phyloP scores from a whole-genome alignment of 306 rosid species.

The Cercis canadensis region DNA sequence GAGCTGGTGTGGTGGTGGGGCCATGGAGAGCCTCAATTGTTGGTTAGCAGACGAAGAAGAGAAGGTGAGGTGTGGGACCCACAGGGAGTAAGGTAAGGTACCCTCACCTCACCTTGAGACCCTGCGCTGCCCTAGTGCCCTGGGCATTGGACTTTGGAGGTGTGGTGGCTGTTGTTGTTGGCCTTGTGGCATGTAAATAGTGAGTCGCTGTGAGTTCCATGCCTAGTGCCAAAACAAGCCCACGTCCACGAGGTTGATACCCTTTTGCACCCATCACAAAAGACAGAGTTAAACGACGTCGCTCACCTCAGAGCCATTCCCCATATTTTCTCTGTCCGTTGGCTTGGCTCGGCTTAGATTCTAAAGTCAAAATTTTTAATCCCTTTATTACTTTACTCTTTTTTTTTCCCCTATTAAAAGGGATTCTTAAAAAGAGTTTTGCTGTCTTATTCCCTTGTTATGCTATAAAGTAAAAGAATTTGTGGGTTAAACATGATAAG shows the following conservation, averaged over 20 bases:
- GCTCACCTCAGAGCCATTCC: neutral
- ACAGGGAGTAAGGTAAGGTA: neutral
- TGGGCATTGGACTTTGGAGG: no score
- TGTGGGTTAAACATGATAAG: constrained; percentile 2
- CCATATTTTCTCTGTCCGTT: neutral
- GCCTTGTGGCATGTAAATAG: no score
- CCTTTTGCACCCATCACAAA: no score
- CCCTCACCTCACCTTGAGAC: no score
- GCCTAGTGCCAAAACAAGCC: no score
- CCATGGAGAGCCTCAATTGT: constrained; percentile 44
- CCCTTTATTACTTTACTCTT: neutral
- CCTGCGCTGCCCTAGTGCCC: no score
- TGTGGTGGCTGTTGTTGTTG: no score
- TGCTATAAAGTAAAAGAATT: constrained; percentile 36
- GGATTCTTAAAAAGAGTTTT: constrained; percentile 33
- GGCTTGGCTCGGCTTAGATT: constrained; percentile 32
- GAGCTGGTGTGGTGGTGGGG: constrained; percentile 34
- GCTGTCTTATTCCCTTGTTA: constrained; percentile 36
- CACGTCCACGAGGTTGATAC: no score
- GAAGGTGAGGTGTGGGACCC: constrained; percentile 51
- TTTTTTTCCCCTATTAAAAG: constrained; percentile 2
- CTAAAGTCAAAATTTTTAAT: neutral
- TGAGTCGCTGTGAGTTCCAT: no score
- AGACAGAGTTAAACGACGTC: neutral
- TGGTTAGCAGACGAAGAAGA: constrained; percentile 45